phyloP scores from a whole-genome alignment of 305 asterid species.

The Coffea humblotiana region DNA sequence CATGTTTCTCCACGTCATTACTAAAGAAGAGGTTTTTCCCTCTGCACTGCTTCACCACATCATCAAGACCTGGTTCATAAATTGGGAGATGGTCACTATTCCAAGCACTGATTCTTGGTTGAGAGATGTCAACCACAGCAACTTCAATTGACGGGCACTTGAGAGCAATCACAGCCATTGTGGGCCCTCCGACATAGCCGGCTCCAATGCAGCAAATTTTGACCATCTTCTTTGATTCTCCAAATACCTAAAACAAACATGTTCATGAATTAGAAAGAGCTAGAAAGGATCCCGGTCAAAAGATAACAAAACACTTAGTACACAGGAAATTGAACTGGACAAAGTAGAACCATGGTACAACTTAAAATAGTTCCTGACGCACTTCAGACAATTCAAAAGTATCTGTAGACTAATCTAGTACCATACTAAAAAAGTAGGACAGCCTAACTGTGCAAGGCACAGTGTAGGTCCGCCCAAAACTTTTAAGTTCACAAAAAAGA shows the following conservation, averaged over 20 bases:
- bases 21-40: conserved; percentile 70
- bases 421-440: not conserved
- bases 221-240: conserved; percentile 52
- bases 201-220: conserved; percentile 98
- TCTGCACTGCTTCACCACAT: conserved; percentile 85
- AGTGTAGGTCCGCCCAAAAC: too few relatives aligned
- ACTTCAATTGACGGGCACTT: conserved; percentile 85
- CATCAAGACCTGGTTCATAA: conserved; percentile 96
- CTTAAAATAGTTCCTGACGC: not conserved
- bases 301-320: not conserved
- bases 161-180: conserved; percentile 95
- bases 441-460: too few relatives aligned
- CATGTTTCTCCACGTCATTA: conserved; percentile 49
- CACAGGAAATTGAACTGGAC: not conserved
- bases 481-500: too few relatives aligned
- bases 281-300: not conserved
- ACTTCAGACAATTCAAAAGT: not conserved
- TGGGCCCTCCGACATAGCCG: conserved; percentile 98
- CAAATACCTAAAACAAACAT: conserved; percentile 2
- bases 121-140: conserved; percentile 84
- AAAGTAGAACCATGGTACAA: not conserved
- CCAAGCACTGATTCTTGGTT: conserved; percentile 82
- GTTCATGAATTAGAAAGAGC: not conserved
- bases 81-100: conserved; percentile 92
- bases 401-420: not conserved